Evolutionary conservation across 495 filamentous ascomycete species (phyloP), one percentile per base, ranked within the genome.

Genomic region (Opeltia flavorubescens): DNA sequence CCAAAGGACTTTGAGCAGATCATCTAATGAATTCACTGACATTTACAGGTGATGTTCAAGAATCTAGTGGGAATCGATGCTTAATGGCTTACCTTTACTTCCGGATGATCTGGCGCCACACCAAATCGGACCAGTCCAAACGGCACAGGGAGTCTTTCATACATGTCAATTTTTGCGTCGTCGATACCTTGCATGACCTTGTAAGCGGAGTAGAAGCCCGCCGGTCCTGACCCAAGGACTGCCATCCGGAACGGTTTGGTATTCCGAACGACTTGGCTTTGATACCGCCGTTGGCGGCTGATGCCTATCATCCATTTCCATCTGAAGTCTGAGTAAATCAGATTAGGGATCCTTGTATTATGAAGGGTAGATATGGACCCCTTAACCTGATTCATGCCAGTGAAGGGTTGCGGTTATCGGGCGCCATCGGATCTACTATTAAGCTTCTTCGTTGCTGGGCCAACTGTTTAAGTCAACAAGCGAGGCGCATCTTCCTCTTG

Each of bases 21-120:
- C n/a, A n/a, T n/a, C n/a, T n/a, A n/a, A n/a, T n/a, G n/a, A n/a
- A n/a, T n/a, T n/a, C n/a, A n/a, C n/a, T n/a, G n/a, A n/a, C 18
- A 38, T 31, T 28, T 31, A 38, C 43, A n/a, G n/a, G n/a, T n/a
- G n/a, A n/a, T n/a, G n/a, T n/a, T 30, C 18, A 17, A n/a, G 20
- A 6, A 25, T 6, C 20, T 43, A 6, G 29, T 31, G 13, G 29
- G 6, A 31, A 13, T 13, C 6, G 13, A 31, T 31, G 13, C 13
- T 31, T 13, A 44, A 15, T n/a, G 17, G 47, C 65, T 45, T 71
- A 91, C 89, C 78, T 98, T 98, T 34, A 96, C 91, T 66, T 96
- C 89, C 12, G 91, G 89, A 62, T 98, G 91, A 59, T 98, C 91
- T 6, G 91, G 91, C 9, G 91, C 93, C 42, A 98, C 91, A 12